Evolutionary conservation across 768 basidiomycete genomes (phyloP), one percentile per base, ranked within the genome.

Genomic region (Suillus ampliporus): DNA sequence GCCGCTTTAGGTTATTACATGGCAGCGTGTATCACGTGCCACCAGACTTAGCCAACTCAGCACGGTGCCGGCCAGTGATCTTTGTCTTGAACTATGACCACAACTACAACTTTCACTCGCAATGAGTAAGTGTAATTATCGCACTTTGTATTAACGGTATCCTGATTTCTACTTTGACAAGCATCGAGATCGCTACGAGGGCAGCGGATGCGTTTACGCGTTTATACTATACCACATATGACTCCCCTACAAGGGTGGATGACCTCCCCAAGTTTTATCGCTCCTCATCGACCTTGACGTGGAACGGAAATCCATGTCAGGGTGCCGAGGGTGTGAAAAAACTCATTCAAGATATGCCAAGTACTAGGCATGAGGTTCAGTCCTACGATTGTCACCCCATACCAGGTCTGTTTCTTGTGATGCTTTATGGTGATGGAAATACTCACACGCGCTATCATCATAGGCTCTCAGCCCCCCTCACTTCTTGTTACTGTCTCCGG

Each of bases 331-430:
- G 89, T 3, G 79, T 94, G 51, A 83, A 82, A 60, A 81, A 86
- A 61, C 82, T 94, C 47, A 81, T 92, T 26, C 77, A 84, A 66
- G 85, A 84, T 58, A 92, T 92, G 88, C 92, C 92, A 2, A 78
- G 79, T 21, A 92, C 92, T 31, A 91, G 87, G 66, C 93, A 95
- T 68, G 94, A 95, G 62, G 83, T 95, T 21, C 89, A 92, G 72
- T 92, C 91, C 19, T 93, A 92, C 66, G 94, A 95, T 72, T 95
- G 94, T 68, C 93, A 95, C 73, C 90, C 94, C 40, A 92, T 95
- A 63, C 90, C 92, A 76, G 91, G 93, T 90, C 60, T 59, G 76
- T 71, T 51, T 48, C 52, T 63, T 57, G 28, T 53, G 31, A 37
- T 35, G 38, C 44, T 21, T 47, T 19, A 19, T 10, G 37, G 17